Percentiles rank a stretch among this genome's conserved stretches.
Conservation (phyloP, 2,329 filamentous ascomycete species). For the Neonectria hederae region DNA sequence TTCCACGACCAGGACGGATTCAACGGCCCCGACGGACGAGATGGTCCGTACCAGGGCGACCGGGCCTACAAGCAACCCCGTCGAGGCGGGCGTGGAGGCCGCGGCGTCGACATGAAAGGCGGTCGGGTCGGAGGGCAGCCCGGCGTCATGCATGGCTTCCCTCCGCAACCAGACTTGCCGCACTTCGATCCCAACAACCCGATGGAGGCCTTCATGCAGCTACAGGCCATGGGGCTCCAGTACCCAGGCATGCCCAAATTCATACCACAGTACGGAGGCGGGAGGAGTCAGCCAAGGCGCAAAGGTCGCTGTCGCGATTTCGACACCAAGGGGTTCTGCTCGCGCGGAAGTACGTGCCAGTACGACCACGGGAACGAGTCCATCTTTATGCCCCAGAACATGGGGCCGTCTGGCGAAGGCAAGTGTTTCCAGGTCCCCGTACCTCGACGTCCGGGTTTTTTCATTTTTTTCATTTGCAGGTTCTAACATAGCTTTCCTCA, state of each 20-base stretch:
- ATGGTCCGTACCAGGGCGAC: slow-evolving; percentile 43
- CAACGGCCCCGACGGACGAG: slow-evolving; percentile 35
- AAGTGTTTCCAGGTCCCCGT: slow-evolving; percentile 8
- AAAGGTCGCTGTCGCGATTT: slow-evolving; percentile 73
- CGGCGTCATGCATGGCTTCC: slow-evolving; percentile 27
- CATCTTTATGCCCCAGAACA: slow-evolving; percentile 46
- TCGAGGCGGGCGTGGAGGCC: slow-evolving; percentile 55
- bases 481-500: slow-evolving; percentile 31
- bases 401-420: slow-evolving; percentile 40
- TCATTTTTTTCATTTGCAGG: no score
- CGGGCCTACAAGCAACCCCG: slow-evolving; percentile 69
- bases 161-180: slow-evolving; percentile 47
- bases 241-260: slow-evolving; percentile 53
- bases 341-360: slow-evolving; percentile 71
- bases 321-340: slow-evolving; percentile 77
- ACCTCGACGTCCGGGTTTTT: background rate
- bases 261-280: slow-evolving; percentile 42
- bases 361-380: slow-evolving; percentile 73
- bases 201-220: slow-evolving; percentile 68
- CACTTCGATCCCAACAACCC: slow-evolving; percentile 68
- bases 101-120: slow-evolving; percentile 36
- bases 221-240: slow-evolving; percentile 66
- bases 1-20: slow-evolving; percentile 45
- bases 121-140: slow-evolving; percentile 27
- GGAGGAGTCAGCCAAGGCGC: slow-evolving; percentile 46